Percentiles rank a stretch among this genome's conserved stretches.
Conservation (phyloP, 257 asterid genomes). For the Orobanche coerulescens region DNA sequence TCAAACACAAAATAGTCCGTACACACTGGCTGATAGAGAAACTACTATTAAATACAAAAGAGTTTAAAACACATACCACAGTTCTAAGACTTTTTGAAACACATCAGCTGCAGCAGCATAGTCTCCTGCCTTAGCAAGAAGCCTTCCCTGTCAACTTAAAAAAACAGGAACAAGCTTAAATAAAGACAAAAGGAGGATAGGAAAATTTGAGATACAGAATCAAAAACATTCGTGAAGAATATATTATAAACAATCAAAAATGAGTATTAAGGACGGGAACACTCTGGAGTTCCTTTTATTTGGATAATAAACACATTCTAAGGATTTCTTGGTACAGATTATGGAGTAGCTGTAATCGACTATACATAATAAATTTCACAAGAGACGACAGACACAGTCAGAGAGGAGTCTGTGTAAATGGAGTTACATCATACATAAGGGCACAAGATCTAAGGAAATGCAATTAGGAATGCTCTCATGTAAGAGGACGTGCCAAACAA, state of each 20-base stretch:
- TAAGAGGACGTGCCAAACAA: neutral
- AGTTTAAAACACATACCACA: slow-evolving; percentile 54
- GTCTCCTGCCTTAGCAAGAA: slow-evolving; percentile 90
- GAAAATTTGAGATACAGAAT: slow-evolving; percentile 7
- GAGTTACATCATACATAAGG: neutral
- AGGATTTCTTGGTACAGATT: neutral
- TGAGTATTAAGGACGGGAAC: neutral
- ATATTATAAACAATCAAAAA: neutral
- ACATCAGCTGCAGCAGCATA: slow-evolving; percentile 74
- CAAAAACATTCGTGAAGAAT: neutral
- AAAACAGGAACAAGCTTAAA: slow-evolving; percentile 58
- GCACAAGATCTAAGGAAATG: neutral
- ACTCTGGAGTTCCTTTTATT: neutral
- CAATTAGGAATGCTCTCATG: neutral
- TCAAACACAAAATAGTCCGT: slow-evolving; percentile 8
- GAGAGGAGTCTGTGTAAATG: neutral
- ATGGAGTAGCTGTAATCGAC: neutral
- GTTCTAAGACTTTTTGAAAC: slow-evolving; percentile 66
- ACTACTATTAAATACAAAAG: neutral
- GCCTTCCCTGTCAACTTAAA: slow-evolving; percentile 99
- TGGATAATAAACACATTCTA: neutral
- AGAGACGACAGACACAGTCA: neutral
- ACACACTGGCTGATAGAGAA: slow-evolving; percentile 14
- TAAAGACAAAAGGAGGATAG: slow-evolving; percentile 15
- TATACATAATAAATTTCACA: neutral